Evolutionary conservation across 768 basidiomycete genomes (phyloP), one percentile per base, ranked within the genome.

Genomic region (Saitozyma sp.): DNA sequence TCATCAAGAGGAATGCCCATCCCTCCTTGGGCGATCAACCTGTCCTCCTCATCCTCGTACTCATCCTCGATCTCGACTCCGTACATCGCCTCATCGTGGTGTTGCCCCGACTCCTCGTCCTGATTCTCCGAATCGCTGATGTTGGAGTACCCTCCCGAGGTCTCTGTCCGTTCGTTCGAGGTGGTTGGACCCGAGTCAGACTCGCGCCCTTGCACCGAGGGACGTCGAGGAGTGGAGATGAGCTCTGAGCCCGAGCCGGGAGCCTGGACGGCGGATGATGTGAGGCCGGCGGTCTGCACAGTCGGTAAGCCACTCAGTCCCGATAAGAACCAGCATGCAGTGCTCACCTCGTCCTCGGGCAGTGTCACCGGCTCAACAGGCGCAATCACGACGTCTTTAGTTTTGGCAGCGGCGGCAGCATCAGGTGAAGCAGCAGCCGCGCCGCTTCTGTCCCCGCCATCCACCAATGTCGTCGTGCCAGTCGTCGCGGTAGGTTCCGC

Each of bases 1-100:
- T 90, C 88, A 42, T 93, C 94, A 48, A 92, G 85, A 19, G 95
- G 95, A 61, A 98, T 97, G 42, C 96, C 96, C 61, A 91, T 89
- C 10, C 96, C 95, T 48, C 94, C 94, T 59, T 88, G 89, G 80
- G 87, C 83, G 65, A 96, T 94, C 58, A 97, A 83, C 66, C 87
- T 83, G 68, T 92, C 90, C 77, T 96, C 94, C 61, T 96, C 92
- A 63, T 95, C 92, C 73, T 95, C 90, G 54, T 80, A 77, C 52
- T 81, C 78, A 46, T 78, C 76, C 39, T 78, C 77, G n/a, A 71
- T 46, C 42, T 78, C 77, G n/a, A 71, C 43, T 2, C 64, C 71
- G 51, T 70, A 78, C 29, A 29, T 29, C 29, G 29, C 29, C 29
- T 29, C 29, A 9, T 68, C 85, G 56, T 89, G 85, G 53, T 83